A percentile compares a stretch with the other conserved stretches of the same genome.
These are phyloP conservation scores for Trichomonascaceae sp. DNA, from an alignment of 1,139 yeast species.

Conservation along the genomic window DNA sequence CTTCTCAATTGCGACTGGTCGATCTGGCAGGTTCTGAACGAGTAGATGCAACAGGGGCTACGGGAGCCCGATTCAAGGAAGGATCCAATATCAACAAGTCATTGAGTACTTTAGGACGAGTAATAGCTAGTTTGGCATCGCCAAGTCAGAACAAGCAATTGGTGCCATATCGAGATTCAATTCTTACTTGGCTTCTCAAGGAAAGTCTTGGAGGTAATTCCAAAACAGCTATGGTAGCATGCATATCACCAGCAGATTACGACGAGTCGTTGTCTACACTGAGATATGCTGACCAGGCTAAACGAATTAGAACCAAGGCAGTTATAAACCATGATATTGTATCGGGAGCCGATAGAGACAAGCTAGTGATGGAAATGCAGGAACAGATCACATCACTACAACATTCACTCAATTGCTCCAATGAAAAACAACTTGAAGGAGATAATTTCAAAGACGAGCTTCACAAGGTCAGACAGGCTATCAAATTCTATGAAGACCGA, in stretches of 20 bases:
- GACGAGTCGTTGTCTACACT: constrained; percentile 71
- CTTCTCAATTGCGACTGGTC: constrained; percentile 62
- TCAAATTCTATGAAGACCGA: constrained; percentile 41
- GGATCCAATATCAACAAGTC: constrained; percentile 73
- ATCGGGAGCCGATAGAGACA: constrained; percentile 34
- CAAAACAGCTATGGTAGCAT: constrained; percentile 69
- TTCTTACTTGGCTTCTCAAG: constrained; percentile 63
- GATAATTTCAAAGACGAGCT: constrained; percentile 28
- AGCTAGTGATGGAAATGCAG: constrained; percentile 38
- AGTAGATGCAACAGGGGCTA: constrained; percentile 55
- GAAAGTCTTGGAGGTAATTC: constrained; percentile 72
- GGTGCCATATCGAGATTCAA: constrained; percentile 69
- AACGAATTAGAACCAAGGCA: constrained; percentile 60
- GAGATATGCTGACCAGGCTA: constrained; percentile 70
- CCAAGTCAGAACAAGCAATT: constrained; percentile 28
- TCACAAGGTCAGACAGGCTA: constrained; percentile 32
- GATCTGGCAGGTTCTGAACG: constrained; percentile 83
- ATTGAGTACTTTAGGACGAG: constrained; percentile 68
- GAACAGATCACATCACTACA: constrained; percentile 36
- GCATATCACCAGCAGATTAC: constrained; percentile 67
- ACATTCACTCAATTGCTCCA: constrained; percentile 23
- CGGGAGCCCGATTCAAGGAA: constrained; percentile 62
- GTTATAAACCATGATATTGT: constrained; percentile 42
- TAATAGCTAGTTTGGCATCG: constrained; percentile 55
- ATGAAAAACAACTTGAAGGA: constrained; percentile 21